These are phyloP conservation scores for Astrocystis sublimbata DNA, from an alignment of 495 filamentous ascomycete genomes.

Conservation along the genomic window DNA sequence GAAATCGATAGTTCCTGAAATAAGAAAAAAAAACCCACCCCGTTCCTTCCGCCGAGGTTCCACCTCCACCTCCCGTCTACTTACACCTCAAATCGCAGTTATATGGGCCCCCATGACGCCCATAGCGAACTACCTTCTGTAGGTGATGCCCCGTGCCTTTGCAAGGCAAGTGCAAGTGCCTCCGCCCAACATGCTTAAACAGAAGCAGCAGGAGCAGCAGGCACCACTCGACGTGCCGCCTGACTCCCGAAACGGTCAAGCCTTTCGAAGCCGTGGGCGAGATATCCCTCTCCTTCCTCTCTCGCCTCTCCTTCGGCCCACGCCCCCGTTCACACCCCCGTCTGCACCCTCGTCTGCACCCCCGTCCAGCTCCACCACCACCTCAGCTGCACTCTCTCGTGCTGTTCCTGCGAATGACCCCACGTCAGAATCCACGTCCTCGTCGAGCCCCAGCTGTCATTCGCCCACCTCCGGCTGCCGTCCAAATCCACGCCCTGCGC, in stretches of 20 bases:
- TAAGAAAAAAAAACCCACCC: no score
- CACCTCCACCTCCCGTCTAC: conserved; percentile 10
- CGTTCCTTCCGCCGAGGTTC: not conserved
- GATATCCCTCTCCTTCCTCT: no score
- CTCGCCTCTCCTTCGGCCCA: not conserved
- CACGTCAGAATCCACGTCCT: conserved; percentile 11
- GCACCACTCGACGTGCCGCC: not conserved
- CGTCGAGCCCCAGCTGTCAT: conserved; percentile 3
- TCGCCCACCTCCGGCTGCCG: conserved; percentile 1
- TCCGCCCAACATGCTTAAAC: no score
- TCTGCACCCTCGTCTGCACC: not conserved
- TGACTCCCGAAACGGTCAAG: conserved; percentile 9
- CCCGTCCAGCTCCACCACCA: conserved; percentile 14
- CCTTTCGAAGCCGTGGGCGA: conserved; percentile 1
- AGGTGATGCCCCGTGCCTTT: conserved; percentile 20
- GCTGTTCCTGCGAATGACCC: conserved; percentile 7
- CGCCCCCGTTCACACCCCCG: not conserved
- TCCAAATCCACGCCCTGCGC: not conserved
- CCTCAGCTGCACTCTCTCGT: conserved; percentile 9
- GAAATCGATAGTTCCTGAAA: no score
- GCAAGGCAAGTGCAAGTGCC: no score
- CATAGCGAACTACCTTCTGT: no score
- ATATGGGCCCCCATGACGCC: conserved; percentile 2
- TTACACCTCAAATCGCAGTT: no score
- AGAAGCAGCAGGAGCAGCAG: conserved; percentile 1